Base-by-base conservation (phyloP, 352 stramenopile genomes). In the Pythium grandisporangium region DNA sequence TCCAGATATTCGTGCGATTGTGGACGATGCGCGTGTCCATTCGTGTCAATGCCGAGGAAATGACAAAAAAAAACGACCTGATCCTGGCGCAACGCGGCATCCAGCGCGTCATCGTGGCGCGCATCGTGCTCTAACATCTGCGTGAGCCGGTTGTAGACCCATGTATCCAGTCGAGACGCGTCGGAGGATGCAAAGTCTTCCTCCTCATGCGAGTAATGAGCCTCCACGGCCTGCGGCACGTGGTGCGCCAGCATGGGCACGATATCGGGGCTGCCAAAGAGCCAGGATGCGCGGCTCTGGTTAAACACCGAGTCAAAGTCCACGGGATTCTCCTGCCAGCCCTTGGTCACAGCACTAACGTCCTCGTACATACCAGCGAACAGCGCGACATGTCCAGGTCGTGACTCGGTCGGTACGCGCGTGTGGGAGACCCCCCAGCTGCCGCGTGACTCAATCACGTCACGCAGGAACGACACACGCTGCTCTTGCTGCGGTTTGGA, bases 351-450 rank as follows among this genome's bases (percentile, higher is more conserved):
- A 5, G 77, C 80, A 39, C 73, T 89, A 42, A 91, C 80, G 53
- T 93, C 77, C 36, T 93, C 80, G 50, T 93, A 93, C 72, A 93
- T 90, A 13, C 77, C 80, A 2, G 80, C 80, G 41, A 93, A 90
- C 24, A 93, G 71, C 43, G 80, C 77, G 7, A 91, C 77, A 52
- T 91, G 80, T 20, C 80, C 80, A 1, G 80, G 80, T 0, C 80
- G 75, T 37, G 72, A 88, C 50, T 93, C 80, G 4, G 80, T 93
- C n/a, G 80, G 80, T 34, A 93, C 80, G 25, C 77, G 72, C 34
- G 80, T 93, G 54, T 93, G 80, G 6, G 77, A 91, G 53, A 93
- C 69, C n/a, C 80, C 80, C 58, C 66, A 93, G 27, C 69, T 80
- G 26, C 77, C 80, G 13, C 53, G 50, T 0, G 56, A 53, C 27